A percentile compares a stretch with the other conserved stretches of the same genome.
phyloP scores from a whole-genome alignment of 805 yeast genomes.

The Saccharomycopsis olivae region DNA sequence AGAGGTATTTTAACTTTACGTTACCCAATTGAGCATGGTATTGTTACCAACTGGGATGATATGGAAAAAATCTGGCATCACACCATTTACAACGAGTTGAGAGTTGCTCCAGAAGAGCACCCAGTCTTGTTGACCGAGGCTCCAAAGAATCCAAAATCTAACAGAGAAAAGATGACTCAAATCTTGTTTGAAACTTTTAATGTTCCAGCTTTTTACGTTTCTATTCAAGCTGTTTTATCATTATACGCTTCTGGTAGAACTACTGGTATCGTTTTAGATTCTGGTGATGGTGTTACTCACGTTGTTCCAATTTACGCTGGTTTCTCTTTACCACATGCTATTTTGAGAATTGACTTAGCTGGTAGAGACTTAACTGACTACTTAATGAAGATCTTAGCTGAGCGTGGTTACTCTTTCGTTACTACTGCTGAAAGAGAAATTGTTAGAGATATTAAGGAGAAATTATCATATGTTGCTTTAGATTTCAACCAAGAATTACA shows the following conservation, averaged over 20 bases:
- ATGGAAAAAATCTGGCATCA: slow-evolving; percentile 99
- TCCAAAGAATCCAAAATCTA: slow-evolving; percentile 98
- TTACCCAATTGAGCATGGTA: slow-evolving; percentile 99
- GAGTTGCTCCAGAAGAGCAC: slow-evolving; percentile 99
- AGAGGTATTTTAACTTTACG: slow-evolving; percentile 98
- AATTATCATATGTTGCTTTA: slow-evolving; percentile 96
- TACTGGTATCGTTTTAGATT: slow-evolving; percentile 98
- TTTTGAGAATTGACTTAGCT: slow-evolving; percentile 96
- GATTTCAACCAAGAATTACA: slow-evolving; percentile 99
- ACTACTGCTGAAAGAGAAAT: slow-evolving; percentile 88
- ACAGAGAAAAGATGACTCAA: slow-evolving; percentile 99
- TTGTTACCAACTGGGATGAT: slow-evolving; percentile 99
- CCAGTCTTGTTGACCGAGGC: slow-evolving; percentile 99
- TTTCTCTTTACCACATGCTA: slow-evolving; percentile 98
- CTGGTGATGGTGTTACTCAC: slow-evolving; percentile 99
- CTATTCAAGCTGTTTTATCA: slow-evolving; percentile 97
- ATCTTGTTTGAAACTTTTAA: slow-evolving; percentile 98
- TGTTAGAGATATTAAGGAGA: slow-evolving; percentile 90
- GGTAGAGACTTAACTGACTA: slow-evolving; percentile 99
- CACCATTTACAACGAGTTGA: slow-evolving; percentile 98
- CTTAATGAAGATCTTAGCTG: slow-evolving; percentile 96
- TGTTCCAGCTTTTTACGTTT: slow-evolving; percentile 98
- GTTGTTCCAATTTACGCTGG: slow-evolving; percentile 99
- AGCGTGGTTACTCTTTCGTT: slow-evolving; percentile 98
- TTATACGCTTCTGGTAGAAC: slow-evolving; percentile 99